Percentiles rank a stretch among this genome's conserved stretches.
These are phyloP conservation scores for Monosporascus sp. DNA, from an alignment of 2,329 filamentous ascomycete species.

Conservation along the genomic window DNA sequence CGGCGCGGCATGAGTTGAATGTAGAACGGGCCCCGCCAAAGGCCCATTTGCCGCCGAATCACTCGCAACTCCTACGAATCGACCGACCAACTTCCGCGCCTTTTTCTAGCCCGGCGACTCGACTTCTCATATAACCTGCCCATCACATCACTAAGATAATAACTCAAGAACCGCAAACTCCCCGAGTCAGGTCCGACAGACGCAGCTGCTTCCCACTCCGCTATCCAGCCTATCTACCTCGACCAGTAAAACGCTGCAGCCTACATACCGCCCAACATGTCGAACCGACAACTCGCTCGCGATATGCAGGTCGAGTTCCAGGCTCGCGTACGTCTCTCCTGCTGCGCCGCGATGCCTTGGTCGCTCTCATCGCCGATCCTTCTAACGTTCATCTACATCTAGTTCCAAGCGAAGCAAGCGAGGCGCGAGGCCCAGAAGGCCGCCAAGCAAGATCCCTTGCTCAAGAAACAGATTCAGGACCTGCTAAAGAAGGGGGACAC, in stretches of 20 bases:
- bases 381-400: not conserved
- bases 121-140: too few species aligned
- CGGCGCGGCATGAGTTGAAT: not conserved
- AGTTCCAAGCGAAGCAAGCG: constrained; percentile 59
- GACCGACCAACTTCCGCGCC: not conserved
- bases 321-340: constrained; percentile 39
- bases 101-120: not conserved
- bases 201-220: too few species aligned
- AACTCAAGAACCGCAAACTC: not conserved
- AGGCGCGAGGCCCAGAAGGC: constrained; percentile 57
- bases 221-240: too few species aligned
- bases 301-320: constrained; percentile 61
- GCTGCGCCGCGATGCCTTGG: not conserved
- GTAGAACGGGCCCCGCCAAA: not conserved
- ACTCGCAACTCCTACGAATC: not conserved
- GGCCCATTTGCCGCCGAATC: not conserved
- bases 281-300: constrained; percentile 52
- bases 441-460: constrained; percentile 53
- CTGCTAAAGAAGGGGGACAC: constrained; percentile 59
- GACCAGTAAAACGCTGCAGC: not conserved
- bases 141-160: too few species aligned
- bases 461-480: constrained; percentile 59
- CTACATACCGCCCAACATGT: constrained; percentile 36
- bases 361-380: not conserved
- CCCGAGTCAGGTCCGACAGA: too few species aligned